Base-by-base conservation (phyloP, 495 filamentous ascomycete species). In the Daldinia vernicosa region DNA sequence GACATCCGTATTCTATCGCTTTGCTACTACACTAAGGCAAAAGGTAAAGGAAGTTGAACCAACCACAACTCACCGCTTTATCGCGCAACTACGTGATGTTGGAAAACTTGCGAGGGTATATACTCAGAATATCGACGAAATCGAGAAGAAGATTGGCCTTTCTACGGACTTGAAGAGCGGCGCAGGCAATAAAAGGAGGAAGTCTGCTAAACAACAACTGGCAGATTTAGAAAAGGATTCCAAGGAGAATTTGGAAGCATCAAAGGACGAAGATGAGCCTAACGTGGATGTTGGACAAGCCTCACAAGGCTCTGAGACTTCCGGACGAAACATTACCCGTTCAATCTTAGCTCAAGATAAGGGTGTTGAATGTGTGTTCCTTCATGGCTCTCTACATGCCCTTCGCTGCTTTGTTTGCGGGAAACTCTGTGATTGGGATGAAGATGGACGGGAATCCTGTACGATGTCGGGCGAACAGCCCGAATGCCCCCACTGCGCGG, bases 91-190 rank as follows among this genome's bases (percentile, higher is more conserved):
- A 11, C 82, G 88, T 14, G 88, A 91, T 74, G 82, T 82, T 37
- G 84, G 88, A 2, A 88, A 88, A 50, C 77, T 91, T 24, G 85
- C 90, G 15, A 77, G 89, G 33, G 90, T 89, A 58, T 91, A 91
- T 69, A 91, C 89, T 0, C 90, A 92, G 69, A 92, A 92, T 56
- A 92, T 92, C 30, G 90, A 92, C 64, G 86, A 86, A 63, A 81
- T 92, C 5, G 90, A 92, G 66, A 86, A 88, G 57, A 84, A 88
- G 22, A 86, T 89, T 19, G 89, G 89, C 7, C 82, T 92, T 43
- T 80, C 78, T 28, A 86, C 84, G 0, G 81, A 84, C 15, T 76
- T 92, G 22, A 75, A 79, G 6, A 76, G 80, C 6, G 89, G 89
- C 1, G 81, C 84, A 3, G 89, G 90, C 7, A 89, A 82, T 68